A percentile compares a stretch with the other conserved stretches of the same genome.
Evolutionary conservation across 2,329 filamentous ascomycete genomes (phyloP).

Genomic region (Whalleya microplaca): DNA sequence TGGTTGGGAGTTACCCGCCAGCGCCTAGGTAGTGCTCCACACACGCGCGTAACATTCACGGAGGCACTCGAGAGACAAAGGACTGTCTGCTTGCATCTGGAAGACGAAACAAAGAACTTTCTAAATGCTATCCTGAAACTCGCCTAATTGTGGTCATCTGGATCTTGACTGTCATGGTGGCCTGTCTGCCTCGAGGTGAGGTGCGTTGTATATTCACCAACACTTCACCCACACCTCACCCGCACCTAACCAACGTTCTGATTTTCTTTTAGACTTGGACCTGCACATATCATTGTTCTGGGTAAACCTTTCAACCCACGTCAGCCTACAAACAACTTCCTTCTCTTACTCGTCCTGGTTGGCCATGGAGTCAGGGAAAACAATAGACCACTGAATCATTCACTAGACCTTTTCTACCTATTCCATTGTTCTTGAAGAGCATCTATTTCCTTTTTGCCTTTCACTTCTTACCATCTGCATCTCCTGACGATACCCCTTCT

Average conservation of each 20-base stretch:
- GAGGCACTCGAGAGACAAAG: conserved; percentile 29
- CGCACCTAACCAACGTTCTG: not conserved
- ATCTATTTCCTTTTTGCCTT: conserved; percentile 13
- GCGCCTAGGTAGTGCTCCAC: conserved; percentile 32
- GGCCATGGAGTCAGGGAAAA: conserved; percentile 20
- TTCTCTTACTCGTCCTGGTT: conserved; percentile 7
- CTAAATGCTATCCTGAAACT: conserved; percentile 25
- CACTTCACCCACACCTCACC: not conserved
- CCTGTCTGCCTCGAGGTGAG: conserved; percentile 2
- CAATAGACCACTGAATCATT: conserved; percentile 28
- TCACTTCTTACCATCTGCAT: conserved; percentile 19
- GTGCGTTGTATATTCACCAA: not conserved
- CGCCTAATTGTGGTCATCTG: conserved; percentile 13
- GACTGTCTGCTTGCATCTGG: conserved; percentile 18
- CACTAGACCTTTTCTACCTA: conserved; percentile 8
- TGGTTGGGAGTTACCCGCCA: conserved; percentile 29
- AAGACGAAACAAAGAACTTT: conserved; percentile 27
- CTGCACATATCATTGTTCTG: conserved; percentile 14
- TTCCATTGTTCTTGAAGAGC: conserved; percentile 2
- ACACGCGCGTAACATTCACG: conserved; percentile 31
- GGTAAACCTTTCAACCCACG: conserved; percentile 5
- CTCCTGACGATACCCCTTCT: conserved; percentile 14
- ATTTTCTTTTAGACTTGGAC: conserved; percentile 15
- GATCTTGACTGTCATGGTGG: conserved; percentile 13
- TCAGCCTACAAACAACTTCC: conserved; percentile 9